Percentiles rank a stretch among this genome's conserved stretches.
phyloP scores from a whole-genome alignment of 23 red algal genomes.

The Gracilaria caudata region DNA sequence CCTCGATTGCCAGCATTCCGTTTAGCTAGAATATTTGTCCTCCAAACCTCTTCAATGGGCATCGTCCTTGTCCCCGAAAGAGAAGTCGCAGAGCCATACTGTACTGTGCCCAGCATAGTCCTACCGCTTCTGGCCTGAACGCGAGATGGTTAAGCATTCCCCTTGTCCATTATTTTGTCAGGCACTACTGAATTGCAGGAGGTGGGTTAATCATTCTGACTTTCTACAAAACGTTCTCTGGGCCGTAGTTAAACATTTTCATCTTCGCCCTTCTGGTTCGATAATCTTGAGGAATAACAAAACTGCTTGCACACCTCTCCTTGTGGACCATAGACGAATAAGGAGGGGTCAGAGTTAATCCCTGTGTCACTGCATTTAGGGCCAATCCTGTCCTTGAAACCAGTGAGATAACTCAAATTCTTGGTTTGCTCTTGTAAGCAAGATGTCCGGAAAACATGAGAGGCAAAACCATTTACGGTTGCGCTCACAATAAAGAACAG shows the following conservation, averaged over 20 bases:
- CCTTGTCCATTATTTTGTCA: neutral
- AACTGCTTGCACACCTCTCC: neutral
- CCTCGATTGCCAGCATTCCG: too few species aligned
- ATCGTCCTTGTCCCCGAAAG: too few species aligned
- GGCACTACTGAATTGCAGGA: neutral
- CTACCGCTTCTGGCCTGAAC: neutral
- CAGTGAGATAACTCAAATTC: too few species aligned
- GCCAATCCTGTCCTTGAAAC: neutral
- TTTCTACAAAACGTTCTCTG: neutral
- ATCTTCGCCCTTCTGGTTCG: neutral
- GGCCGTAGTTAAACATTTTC: too few species aligned
- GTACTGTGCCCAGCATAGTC: too few species aligned
- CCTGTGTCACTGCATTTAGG: neutral
- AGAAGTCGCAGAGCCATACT: too few species aligned
- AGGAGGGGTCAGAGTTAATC: neutral
- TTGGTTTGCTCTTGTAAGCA: neutral
- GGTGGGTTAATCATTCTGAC: neutral
- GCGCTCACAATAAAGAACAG: neutral
- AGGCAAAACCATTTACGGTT: neutral
- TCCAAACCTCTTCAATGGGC: too few species aligned
- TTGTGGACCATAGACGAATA: neutral
- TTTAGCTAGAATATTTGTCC: too few species aligned
- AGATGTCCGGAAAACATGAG: neutral
- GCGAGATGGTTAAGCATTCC: too few species aligned
- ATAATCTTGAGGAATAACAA: neutral